Evolutionary conservation across 108 stramenopile genomes (phyloP).

Genomic region (Skeletonema tropicum): DNA sequence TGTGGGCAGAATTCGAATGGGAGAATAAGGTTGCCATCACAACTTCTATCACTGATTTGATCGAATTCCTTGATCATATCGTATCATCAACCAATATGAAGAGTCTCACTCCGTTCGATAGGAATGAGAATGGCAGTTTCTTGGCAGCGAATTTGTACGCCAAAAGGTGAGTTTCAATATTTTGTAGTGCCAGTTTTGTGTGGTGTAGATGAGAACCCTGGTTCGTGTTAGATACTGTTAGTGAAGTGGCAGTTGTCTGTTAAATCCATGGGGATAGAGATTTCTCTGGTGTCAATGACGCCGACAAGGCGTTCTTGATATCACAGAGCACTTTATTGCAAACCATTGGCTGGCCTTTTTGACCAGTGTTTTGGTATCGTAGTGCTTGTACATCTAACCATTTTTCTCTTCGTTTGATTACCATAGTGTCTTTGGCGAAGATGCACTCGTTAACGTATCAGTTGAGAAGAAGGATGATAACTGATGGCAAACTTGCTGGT

Average conservation of each 20-base stretch:
- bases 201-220: constrained; percentile 46
- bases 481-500: constrained; percentile 94
- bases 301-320: constrained; percentile 78
- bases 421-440: constrained; percentile 96
- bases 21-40: constrained; percentile 98
- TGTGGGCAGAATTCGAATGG: constrained; percentile 99
- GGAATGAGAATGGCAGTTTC: constrained; percentile 82
- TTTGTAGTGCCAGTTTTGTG: neutral
- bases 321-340: constrained; percentile 54
- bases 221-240: constrained; percentile 87
- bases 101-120: constrained; percentile 91
- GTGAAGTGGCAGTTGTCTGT: constrained; percentile 66
- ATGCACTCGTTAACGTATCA: constrained; percentile 98
- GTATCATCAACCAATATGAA: constrained; percentile 96
- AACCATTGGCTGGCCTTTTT: constrained; percentile 42
- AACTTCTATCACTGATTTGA: constrained; percentile 89
- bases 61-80: constrained; percentile 95
- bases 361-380: constrained; percentile 56
- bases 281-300: constrained; percentile 37
- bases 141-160: constrained; percentile 99
- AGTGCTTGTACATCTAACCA: constrained; percentile 61
- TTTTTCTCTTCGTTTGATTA: constrained; percentile 17
- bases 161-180: constrained; percentile 67
- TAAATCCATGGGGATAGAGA: constrained; percentile 64
- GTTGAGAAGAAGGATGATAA: constrained; percentile 99